These are phyloP conservation scores for Aspergillus sp. DNA, from an alignment of 2,329 filamentous ascomycete species.

Conservation along the genomic window DNA sequence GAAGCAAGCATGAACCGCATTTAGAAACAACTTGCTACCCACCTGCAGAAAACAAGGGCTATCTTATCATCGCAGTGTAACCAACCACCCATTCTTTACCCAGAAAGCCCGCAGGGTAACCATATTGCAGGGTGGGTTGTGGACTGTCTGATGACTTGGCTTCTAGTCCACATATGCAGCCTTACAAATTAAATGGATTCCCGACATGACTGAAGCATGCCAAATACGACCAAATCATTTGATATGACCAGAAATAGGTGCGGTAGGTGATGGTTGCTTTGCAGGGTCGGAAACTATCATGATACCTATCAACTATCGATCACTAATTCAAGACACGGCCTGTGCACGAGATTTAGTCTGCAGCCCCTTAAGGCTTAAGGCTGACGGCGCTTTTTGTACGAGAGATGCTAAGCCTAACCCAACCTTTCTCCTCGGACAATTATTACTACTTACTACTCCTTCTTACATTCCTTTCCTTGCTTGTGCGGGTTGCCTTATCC, in stretches of 20 bases:
- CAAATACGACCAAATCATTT: neutral
- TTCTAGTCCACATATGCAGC: neutral
- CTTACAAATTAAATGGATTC: neutral
- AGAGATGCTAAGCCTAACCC: conserved; percentile 11
- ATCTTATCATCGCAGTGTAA: neutral
- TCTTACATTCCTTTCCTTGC: neutral
- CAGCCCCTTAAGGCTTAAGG: conserved; percentile 42
- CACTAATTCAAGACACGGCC: conserved; percentile 1
- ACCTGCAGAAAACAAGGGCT: neutral
- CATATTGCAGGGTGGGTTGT: neutral
- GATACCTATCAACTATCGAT: conserved; percentile 3
- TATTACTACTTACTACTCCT: neutral
- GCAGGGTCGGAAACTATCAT: neutral
- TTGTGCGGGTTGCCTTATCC: neutral
- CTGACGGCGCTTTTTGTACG: conserved; percentile 29
- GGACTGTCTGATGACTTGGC: neutral
- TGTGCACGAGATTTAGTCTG: conserved; percentile 24
- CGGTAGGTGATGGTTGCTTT: neutral
- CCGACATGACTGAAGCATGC: neutral
- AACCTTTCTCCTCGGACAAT: conserved; percentile 14
- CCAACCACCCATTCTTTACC: neutral
- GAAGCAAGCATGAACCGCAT: neutral
- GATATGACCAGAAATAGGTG: neutral
- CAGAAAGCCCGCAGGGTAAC: neutral
- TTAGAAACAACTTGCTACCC: neutral